Conservation (phyloP, 148 eudicot species). For the Euryodendron excelsum region DNA sequence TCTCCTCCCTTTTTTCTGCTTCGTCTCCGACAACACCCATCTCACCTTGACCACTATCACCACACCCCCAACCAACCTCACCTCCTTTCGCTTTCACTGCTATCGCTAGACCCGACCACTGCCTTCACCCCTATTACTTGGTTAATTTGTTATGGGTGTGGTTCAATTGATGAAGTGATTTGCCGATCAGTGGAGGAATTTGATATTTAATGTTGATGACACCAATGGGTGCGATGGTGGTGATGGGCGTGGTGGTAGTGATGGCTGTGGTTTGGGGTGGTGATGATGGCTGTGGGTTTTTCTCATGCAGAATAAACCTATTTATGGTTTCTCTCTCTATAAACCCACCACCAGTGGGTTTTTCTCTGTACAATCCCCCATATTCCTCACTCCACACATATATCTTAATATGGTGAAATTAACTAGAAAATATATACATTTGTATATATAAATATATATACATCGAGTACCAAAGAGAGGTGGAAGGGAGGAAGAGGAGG, state of each 20-base stretch:
- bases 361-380: neutral
- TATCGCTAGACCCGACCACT: too few relatives aligned
- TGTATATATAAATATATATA: too few relatives aligned
- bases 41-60: neutral
- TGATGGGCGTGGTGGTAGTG: too few relatives aligned
- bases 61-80: neutral
- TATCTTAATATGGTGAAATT: too few relatives aligned
- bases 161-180: neutral
- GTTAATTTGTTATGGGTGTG: neutral
- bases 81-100: neutral
- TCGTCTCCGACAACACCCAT: neutral
- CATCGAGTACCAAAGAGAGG: neutral
- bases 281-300: neutral
- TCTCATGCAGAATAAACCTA: neutral
- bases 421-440: neutral
- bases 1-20: neutral
- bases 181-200: neutral
- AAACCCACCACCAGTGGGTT: neutral
- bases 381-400: neutral
- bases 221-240: neutral
- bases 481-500: neutral
- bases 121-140: neutral
- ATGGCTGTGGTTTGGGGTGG: too few relatives aligned
- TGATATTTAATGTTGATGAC: neutral
- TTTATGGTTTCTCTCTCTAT: too few relatives aligned